These are phyloP conservation scores for Emiliania huxleyi DNA, from an alignment of 78 protist genomes.

Conservation along the genomic window DNA sequence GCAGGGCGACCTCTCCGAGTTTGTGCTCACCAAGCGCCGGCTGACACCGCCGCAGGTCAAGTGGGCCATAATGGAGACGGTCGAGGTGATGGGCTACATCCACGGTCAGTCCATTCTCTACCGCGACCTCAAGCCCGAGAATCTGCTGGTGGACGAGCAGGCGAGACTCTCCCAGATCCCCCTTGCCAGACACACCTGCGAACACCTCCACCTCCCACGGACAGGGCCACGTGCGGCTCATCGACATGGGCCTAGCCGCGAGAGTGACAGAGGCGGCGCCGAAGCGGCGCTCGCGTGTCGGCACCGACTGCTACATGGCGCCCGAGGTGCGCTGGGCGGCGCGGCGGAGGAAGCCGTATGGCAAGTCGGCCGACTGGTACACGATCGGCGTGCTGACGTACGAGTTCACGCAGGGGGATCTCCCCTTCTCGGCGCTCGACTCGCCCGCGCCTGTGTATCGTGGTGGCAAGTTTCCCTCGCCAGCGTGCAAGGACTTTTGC, in stretches of 20 bases:
- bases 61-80: background rate
- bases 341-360: background rate
- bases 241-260: slow-evolving; percentile 21
- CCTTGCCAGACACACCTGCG: too few relatives aligned
- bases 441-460: background rate
- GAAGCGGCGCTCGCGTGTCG: background rate
- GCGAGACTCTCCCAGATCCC: too few relatives aligned
- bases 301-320: slow-evolving; percentile 33
- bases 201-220: too few relatives aligned
- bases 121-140: slow-evolving; percentile 27
- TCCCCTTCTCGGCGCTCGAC: background rate
- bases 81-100: background rate
- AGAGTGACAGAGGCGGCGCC: background rate
- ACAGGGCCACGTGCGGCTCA: slow-evolving; percentile 22
- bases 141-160: background rate
- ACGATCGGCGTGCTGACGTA: slow-evolving; percentile 11
- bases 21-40: background rate
- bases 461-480: background rate
- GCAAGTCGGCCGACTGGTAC: background rate
- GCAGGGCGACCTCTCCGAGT: background rate
- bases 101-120: background rate
- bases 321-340: slow-evolving; percentile 1
- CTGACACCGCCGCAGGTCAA: background rate
- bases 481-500: background rate
- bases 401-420: background rate